These are phyloP conservation scores for Fusarium keratoplasticum DNA, from an alignment of 2,329 filamentous ascomycete species.

Conservation along the genomic window DNA sequence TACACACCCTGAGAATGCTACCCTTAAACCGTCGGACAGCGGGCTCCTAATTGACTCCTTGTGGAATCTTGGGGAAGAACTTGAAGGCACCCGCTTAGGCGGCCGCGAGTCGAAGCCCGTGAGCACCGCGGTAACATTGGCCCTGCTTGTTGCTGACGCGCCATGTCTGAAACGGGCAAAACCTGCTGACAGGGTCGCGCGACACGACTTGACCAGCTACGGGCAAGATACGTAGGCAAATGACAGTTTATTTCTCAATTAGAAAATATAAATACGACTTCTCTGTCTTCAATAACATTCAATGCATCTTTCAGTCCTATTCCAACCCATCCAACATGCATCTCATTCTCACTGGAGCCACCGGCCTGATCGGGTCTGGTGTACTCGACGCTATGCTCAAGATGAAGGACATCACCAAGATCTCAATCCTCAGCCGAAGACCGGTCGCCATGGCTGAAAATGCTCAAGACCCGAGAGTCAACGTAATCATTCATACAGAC, in stretches of 20 bases:
- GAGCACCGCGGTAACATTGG: too few relatives aligned
- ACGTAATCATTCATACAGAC: slow-evolving; percentile 27
- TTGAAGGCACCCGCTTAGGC: too few relatives aligned
- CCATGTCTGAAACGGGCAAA: background rate
- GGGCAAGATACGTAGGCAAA: background rate
- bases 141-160: background rate
- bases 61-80: background rate
- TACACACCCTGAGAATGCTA: background rate
- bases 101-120: too few relatives aligned
- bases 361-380: slow-evolving; percentile 31
- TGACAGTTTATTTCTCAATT: too few relatives aligned
- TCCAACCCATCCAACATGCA: slow-evolving; percentile 15
- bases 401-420: slow-evolving; percentile 30
- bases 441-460: slow-evolving; percentile 24
- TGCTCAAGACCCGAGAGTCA: slow-evolving; percentile 22
- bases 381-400: slow-evolving; percentile 37
- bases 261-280: background rate
- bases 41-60: too few relatives aligned
- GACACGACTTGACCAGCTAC: too few relatives aligned
- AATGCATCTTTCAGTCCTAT: background rate
- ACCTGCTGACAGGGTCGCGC: background rate
- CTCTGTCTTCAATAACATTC: rapidly evolving
- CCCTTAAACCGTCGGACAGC: background rate
- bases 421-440: slow-evolving; percentile 32
- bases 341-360: slow-evolving; percentile 46